Base-by-base conservation (phyloP, 148 eudicot species). In the Silene uniflora region DNA sequence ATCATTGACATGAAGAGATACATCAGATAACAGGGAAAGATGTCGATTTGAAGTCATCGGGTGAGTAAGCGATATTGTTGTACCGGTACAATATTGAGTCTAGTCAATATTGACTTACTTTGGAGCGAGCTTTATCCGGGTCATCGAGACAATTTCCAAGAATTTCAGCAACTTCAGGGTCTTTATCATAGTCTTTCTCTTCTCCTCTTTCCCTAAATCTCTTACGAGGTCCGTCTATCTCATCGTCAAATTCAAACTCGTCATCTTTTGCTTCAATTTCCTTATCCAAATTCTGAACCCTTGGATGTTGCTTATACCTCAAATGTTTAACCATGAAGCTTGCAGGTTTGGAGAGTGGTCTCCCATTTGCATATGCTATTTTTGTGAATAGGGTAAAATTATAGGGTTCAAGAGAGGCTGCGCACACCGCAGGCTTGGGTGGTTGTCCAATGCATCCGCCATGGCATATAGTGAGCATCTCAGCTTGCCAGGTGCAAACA, bases 101-200 rank as follows among this genome's bases (percentile, higher is more conserved):
- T 2, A 27, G 12, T 10, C 14, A 47, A 6, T 47, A 47, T 47
- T 5, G 55, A 49, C 56, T 80, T 80, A 93, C 97, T 74, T 84
- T 91, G 76, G 96, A 86, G 71, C 67, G 86, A 12, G 91, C 93
- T 78, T 87, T 90, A 7, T 84, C 83, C 0, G 96, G 98, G 64
- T 95, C 91, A 83, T 90, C 92, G 27, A 95, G 87, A 73, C 88
- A 89, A 75, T 67, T 80, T 62, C 96, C 97, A 55, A 95, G 86
- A 84, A 92, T 91, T n/a, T 95, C 96, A 77, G 89, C 96, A 74
- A 95, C 84, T 66, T 92, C 98, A 11, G 97, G 93, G 81, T 92
- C 97, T 73, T 80, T 88, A 76, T 90, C 98, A 76, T 84, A 90
- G 76, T 92, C 96, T 67, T 52, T 85, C 72, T 88, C 91, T 29